phyloP scores from a whole-genome alignment of 768 basidiomycete species.

The Nevesoporus exiguus region DNA sequence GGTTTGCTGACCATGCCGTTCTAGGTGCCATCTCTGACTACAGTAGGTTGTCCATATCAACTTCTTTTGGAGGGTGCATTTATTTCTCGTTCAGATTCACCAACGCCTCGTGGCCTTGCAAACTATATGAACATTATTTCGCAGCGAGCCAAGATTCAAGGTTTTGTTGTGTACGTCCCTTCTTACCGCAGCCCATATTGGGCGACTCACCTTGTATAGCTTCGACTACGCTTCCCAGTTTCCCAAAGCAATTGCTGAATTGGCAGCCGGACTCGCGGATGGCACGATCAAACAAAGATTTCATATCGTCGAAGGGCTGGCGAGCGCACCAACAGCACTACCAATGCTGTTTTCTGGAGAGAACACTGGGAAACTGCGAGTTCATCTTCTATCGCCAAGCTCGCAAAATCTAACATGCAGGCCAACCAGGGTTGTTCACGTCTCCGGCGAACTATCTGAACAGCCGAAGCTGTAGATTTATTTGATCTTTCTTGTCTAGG shows the following conservation, averaged over 20 bases:
- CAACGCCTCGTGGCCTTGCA: conserved; percentile 61
- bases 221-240: conserved; percentile 71
- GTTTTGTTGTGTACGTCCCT: conserved; percentile 72
- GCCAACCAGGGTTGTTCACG: conserved; percentile 48
- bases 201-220: conserved; percentile 35
- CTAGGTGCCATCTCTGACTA: conserved; percentile 83
- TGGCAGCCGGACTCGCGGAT: conserved; percentile 54
- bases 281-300: conserved; percentile 79
- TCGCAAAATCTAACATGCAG: conserved; percentile 1
- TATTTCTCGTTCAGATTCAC: conserved; percentile 40
- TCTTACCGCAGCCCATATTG: no score
- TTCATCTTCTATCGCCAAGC: not conserved
- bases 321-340: conserved; percentile 68
- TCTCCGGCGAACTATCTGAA: not conserved
- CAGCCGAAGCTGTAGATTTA: conserved; percentile 5
- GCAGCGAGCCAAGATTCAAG: conserved; percentile 76
- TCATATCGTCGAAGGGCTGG: conserved; percentile 73
- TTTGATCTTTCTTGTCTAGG: not conserved
- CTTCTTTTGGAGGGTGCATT: not conserved
- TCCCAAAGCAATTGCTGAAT: conserved; percentile 52
- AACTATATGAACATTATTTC: conserved; percentile 68
- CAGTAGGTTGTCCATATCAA: conserved; percentile 44
- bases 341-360: conserved; percentile 70
- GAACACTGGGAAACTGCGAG: conserved; percentile 76
- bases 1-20: conserved; percentile 6